Percentiles rank a stretch among this genome's conserved stretches.
These are phyloP conservation scores for Beauveria sp. DNA, from an alignment of 2,329 filamentous ascomycete species.

Conservation along the genomic window DNA sequence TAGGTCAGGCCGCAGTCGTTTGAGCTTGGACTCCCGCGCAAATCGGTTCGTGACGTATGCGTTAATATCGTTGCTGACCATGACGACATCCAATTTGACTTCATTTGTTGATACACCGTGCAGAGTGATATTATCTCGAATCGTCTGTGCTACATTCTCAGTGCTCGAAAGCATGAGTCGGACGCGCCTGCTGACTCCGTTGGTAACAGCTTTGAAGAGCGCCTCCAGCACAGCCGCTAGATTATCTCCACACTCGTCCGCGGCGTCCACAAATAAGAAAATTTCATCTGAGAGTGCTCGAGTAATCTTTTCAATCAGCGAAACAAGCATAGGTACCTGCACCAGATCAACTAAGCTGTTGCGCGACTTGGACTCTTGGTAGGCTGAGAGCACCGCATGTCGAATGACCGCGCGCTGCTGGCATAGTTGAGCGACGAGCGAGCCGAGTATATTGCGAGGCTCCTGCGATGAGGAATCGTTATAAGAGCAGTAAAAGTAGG, in stretches of 20 bases:
- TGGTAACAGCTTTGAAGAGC: not conserved
- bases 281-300: not conserved
- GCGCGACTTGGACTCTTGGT: not conserved
- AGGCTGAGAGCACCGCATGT: not conserved
- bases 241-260: not conserved
- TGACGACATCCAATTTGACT: not conserved
- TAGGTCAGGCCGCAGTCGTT: conserved; percentile 1
- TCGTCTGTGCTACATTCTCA: not conserved
- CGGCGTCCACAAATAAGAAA: not conserved
- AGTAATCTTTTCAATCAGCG: not conserved
- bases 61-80: conserved; percentile 1
- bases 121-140: not conserved
- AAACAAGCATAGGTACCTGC: not conserved
- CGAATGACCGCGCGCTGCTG: not conserved
- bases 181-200: not conserved
- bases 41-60: not conserved
- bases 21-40: not conserved
- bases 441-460: conserved; percentile 5
- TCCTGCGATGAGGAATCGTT: conserved; percentile 5
- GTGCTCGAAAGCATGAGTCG: not conserved
- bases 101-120: not conserved
- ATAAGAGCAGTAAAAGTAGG: conserved; percentile 10
- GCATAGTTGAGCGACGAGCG: not conserved
- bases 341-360: not conserved
- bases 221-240: not conserved